Percentiles rank a stretch among this genome's conserved stretches.
Conservation (phyloP, 495 filamentous ascomycete genomes). For the Neurospora sp. region DNA sequence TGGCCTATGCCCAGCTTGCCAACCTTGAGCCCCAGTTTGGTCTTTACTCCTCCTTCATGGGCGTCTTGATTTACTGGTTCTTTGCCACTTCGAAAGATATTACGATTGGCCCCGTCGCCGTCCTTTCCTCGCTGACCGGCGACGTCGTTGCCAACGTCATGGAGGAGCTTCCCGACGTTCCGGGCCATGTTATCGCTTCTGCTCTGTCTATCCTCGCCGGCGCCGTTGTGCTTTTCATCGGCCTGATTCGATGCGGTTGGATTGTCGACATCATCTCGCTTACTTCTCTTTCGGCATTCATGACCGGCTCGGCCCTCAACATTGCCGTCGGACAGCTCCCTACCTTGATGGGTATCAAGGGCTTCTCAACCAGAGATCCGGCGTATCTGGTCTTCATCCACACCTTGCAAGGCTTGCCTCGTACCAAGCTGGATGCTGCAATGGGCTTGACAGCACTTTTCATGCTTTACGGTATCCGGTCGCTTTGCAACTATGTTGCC, state of each 20-base stretch:
- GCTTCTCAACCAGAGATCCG: constrained; percentile 63
- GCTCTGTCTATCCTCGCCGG: constrained; percentile 73
- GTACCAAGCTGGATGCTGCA: constrained; percentile 66
- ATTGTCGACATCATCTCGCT: constrained; percentile 95
- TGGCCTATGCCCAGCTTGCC: constrained; percentile 91
- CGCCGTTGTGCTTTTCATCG: constrained; percentile 71
- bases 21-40: constrained; percentile 71
- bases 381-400: constrained; percentile 85
- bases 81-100: constrained; percentile 99
- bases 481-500: constrained; percentile 52
- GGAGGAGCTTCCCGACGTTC: constrained; percentile 47
- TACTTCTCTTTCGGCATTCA: constrained; percentile 87
- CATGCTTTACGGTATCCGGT: constrained; percentile 77
- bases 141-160: constrained; percentile 58
- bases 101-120: constrained; percentile 96
- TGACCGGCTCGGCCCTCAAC: constrained; percentile 93
- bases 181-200: constrained; percentile 58
- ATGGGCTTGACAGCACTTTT: constrained; percentile 79
- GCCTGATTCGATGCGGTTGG: constrained; percentile 72
- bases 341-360: constrained; percentile 72
- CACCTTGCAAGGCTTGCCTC: constrained; percentile 64
- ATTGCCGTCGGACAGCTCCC: constrained; percentile 86
- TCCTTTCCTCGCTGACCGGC: constrained; percentile 85
- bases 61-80: constrained; percentile 94
- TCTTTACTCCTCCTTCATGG: constrained; percentile 96